A percentile compares a stretch with the other conserved stretches of the same genome.
phyloP scores from a whole-genome alignment of 208 protist species.

The Trypanosoma theileri region DNA sequence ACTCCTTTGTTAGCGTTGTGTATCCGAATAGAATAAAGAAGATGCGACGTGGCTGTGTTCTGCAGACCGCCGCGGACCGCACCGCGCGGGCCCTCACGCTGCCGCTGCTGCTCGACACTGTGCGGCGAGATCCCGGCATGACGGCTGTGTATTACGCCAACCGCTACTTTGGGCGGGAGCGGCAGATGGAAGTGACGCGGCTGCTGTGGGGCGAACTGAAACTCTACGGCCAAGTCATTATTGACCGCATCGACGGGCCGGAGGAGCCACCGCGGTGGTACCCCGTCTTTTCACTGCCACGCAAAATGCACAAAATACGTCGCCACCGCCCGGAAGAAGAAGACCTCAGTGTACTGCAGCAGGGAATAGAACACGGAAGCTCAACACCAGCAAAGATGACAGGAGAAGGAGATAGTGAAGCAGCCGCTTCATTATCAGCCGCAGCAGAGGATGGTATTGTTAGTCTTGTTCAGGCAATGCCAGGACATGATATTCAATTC shows the following conservation, averaged over 20 bases:
- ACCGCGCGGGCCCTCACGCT: constrained; percentile 42
- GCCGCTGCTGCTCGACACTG: constrained; percentile 54
- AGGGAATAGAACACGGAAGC: not conserved
- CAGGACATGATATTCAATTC: constrained; percentile 67
- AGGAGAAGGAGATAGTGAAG: constrained; percentile 8
- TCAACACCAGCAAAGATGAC: not conserved
- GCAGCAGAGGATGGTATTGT: constrained; percentile 53
- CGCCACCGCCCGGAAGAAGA: constrained; percentile 73
- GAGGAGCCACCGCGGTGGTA: constrained; percentile 70
- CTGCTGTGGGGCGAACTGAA: constrained; percentile 82
- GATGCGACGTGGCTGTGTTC: constrained; percentile 22
- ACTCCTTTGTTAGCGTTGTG: not conserved
- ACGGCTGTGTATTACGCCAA: constrained; percentile 84
- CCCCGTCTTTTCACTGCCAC: constrained; percentile 57
- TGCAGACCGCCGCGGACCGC: not conserved
- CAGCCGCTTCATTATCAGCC: constrained; percentile 13
- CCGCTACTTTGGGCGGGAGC: constrained; percentile 76
- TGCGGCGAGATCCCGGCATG: constrained; percentile 82
- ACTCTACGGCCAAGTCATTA: constrained; percentile 64
- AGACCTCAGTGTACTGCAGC: constrained; percentile 66
- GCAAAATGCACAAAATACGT: constrained; percentile 45
- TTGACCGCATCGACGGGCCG: constrained; percentile 62
- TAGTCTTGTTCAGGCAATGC: constrained; percentile 42
- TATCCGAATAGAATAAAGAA: not conserved
- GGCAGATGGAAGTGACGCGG: constrained; percentile 64